Evolutionary conservation across 208 protist genomes (phyloP).

Genomic region (Plasmodiophora brassicae): DNA sequence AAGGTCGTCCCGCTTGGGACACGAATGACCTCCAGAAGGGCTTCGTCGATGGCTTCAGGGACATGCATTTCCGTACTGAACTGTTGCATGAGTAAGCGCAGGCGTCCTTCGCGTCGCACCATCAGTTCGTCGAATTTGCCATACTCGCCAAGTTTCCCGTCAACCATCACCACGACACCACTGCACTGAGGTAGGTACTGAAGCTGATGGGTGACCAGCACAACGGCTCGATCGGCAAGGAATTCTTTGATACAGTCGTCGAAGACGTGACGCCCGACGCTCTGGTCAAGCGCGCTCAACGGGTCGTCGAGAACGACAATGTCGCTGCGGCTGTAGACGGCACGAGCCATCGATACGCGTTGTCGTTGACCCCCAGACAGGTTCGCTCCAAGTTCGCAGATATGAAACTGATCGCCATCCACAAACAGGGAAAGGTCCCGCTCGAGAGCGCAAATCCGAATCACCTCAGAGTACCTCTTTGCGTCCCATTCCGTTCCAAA

Average conservation of each 20-base stretch:
- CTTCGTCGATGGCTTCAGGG: not conserved
- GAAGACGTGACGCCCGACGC: conserved; percentile 48
- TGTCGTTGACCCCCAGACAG: conserved; percentile 38
- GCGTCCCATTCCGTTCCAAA: conserved; percentile 49
- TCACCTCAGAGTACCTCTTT: not conserved
- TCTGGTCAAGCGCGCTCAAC: conserved; percentile 50
- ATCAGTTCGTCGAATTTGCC: not conserved
- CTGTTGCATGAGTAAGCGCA: not conserved
- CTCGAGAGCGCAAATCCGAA: conserved; percentile 22
- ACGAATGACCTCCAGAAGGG: not conserved
- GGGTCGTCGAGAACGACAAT: conserved; percentile 70
- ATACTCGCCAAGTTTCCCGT: not conserved
- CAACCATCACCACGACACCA: not conserved
- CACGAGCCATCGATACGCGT: conserved; percentile 27
- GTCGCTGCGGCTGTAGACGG: conserved; percentile 56
- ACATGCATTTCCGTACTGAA: not conserved
- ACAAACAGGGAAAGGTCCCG: conserved; percentile 45
- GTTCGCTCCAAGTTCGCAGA: conserved; percentile 54
- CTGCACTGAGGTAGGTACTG: conserved; percentile 32
- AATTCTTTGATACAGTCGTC: conserved; percentile 36
- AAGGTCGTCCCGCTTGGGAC: not conserved
- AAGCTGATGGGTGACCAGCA: conserved; percentile 48
- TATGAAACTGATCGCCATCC: conserved; percentile 46
- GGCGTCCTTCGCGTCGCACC: not conserved
- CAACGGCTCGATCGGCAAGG: conserved; percentile 8